Conservation (phyloP, 306 rosid genomes). For the Cucurbita pepo region DNA sequence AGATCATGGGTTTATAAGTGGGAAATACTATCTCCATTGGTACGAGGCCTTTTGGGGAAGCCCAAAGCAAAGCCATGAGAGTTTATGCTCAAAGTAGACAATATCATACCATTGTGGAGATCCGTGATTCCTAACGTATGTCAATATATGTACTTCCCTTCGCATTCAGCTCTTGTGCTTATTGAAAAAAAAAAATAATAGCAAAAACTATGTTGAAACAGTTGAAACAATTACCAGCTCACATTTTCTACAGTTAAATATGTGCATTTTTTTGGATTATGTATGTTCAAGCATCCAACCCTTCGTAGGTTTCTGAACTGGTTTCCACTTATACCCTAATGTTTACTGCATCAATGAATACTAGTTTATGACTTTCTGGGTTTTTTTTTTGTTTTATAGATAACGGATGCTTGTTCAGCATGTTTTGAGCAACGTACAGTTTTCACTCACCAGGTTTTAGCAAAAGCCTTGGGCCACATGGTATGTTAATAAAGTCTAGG, state of each 20-base stretch:
- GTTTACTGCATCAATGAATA: background rate
- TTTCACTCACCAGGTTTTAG: conserved; percentile 96
- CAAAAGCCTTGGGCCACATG: conserved; percentile 89
- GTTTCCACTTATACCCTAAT: background rate
- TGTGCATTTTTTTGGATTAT: background rate
- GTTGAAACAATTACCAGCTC: background rate
- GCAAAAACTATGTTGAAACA: too few relatives aligned
- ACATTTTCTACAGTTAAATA: background rate
- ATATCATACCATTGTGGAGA: too few relatives aligned
- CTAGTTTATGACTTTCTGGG: background rate
- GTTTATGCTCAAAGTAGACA: too few relatives aligned
- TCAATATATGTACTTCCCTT: background rate
- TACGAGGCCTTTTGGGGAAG: too few relatives aligned
- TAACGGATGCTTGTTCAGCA: conserved; percentile 91
- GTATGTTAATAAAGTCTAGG: conserved; percentile 17
- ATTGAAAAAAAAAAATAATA: background rate
- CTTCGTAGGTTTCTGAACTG: background rate
- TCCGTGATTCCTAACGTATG: too few relatives aligned
- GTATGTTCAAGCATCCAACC: background rate
- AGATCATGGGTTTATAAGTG: too few relatives aligned
- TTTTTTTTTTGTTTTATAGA: conserved; percentile 38
- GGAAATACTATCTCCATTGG: too few relatives aligned
- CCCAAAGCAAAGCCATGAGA: too few relatives aligned
- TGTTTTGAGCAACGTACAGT: conserved; percentile 98
- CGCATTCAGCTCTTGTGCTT: background rate